Evolutionary conservation across 768 basidiomycete species (phyloP), one percentile per base, ranked within the genome.

Genomic region (Coprinopsis sp.): DNA sequence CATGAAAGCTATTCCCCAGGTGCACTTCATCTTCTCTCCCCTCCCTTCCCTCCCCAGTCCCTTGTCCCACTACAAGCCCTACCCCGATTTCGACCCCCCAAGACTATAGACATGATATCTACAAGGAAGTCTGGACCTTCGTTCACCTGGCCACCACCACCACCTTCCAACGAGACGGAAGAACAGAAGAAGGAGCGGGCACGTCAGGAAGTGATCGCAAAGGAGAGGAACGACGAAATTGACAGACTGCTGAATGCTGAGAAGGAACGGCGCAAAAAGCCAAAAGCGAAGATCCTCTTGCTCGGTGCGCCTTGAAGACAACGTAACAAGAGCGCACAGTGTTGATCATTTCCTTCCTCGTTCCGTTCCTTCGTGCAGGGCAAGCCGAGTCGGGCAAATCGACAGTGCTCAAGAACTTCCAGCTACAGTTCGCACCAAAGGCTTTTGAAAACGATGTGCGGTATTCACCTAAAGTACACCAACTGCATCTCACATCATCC

Each of bases 311-410:
- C 8, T 10, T 6, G 7, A 28, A 8, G 30, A 8, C 30, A n/a
- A 31, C 8, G 10, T 8, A 8, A 8, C 30, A 31, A 8, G n/a
- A 8, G 8, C 30, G n/a, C 30, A n/a, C n/a, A 8, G 30, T 31
- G 30, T 39, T 21, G 11, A 23, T 6, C 37, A 33, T 14, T 29
- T 29, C n/a, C 36, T 16, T 33, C 16, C 18, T 3, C 48, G 39
- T 10, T 24, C 23, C 21, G 30, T 4, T 28, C 37, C 37, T 29
- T 36, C 16, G 18, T 24, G 33, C 44, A 82, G 81, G 82, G 38
- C 82, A 82, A 60, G 77, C 81, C 25, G 81, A 83, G 64, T 79
- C 80, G 5, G 82, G 82, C 24, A 84, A 84, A 58, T 81, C 80
- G 0, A 83, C 82, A 0, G 70, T 81, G 23, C 62, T 84, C 34